These are phyloP conservation scores for Aspergillus sclerotiicarbonarius DNA, from an alignment of 495 filamentous ascomycete genomes.

Conservation along the genomic window DNA sequence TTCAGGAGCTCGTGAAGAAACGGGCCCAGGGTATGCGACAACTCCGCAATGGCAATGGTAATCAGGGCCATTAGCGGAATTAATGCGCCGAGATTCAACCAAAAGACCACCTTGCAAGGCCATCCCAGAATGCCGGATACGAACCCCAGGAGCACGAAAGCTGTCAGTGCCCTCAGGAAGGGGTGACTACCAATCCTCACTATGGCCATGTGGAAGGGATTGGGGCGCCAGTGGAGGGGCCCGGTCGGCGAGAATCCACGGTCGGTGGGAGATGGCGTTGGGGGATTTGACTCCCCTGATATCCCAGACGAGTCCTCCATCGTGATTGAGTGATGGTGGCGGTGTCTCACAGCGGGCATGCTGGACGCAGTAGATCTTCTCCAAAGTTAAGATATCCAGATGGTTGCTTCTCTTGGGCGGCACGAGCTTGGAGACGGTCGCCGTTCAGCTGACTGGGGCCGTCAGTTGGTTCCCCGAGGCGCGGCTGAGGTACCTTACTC, in stretches of 20 bases:
- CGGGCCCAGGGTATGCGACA: slow-evolving; percentile 12
- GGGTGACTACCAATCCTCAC: not conserved
- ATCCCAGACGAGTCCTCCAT: not conserved
- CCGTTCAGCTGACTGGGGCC: not conserved
- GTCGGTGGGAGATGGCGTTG: not conserved
- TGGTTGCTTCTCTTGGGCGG: not conserved
- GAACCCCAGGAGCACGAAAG: slow-evolving; percentile 17
- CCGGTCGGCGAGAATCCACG: not conserved
- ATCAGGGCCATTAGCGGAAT: slow-evolving; percentile 19
- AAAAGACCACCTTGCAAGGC: slow-evolving; percentile 14
- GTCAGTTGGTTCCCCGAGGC: not conserved
- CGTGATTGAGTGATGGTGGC: not conserved
- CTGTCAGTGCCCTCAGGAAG: slow-evolving; percentile 11
- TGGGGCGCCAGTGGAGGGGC: not conserved
- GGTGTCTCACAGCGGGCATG: not conserved
- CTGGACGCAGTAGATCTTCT: not conserved
- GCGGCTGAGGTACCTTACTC: not conserved
- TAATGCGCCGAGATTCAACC: slow-evolving; percentile 21
- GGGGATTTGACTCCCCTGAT: not conserved
- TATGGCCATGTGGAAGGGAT: slow-evolving; percentile 7
- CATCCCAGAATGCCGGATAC: slow-evolving; percentile 7
- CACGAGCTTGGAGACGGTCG: not conserved
- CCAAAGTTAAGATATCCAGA: not conserved
- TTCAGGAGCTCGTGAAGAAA: slow-evolving; percentile 23
- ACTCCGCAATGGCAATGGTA: slow-evolving; percentile 16